Percentiles rank a stretch among this genome's conserved stretches.
These are phyloP conservation scores for Wallacemonas sp. DNA, from an alignment of 208 protist genomes.

Conservation along the genomic window DNA sequence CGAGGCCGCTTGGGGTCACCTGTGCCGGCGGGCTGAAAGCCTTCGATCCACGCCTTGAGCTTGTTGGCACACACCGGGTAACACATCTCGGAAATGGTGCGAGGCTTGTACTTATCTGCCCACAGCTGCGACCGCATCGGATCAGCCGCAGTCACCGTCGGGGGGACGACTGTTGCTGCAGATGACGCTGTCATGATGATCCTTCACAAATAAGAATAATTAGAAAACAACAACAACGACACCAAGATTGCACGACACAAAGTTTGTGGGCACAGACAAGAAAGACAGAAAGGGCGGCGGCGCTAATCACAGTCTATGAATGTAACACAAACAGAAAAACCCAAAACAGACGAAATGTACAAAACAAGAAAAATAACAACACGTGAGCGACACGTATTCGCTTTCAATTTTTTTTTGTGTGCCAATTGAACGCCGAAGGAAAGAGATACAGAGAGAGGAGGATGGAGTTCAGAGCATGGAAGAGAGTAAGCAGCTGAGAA, in stretches of 20 bases:
- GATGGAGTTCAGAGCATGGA: too few relatives aligned
- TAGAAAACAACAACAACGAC: too few relatives aligned
- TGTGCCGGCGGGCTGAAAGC: conserved; percentile 74
- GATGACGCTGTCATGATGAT: neutral
- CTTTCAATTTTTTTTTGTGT: too few relatives aligned
- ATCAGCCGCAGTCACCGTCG: neutral
- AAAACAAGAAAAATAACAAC: too few relatives aligned
- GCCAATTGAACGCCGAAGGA: too few relatives aligned
- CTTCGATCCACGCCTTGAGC: conserved; percentile 90
- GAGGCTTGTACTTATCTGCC: conserved; percentile 98
- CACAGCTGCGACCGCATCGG: conserved; percentile 73
- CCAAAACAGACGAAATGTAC: too few relatives aligned
- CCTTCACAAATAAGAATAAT: too few relatives aligned
- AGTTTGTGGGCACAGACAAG: neutral
- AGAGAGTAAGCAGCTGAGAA: too few relatives aligned
- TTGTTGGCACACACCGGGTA: conserved; percentile 87
- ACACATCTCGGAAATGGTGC: conserved; percentile 86
- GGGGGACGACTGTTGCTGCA: too few relatives aligned
- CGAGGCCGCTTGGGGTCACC: conserved; percentile 57
- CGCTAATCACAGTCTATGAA: neutral
- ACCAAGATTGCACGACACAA: too few relatives aligned
- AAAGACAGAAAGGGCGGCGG: neutral
- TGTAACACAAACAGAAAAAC: conserved; percentile 15
- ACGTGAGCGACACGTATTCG: too few relatives aligned
- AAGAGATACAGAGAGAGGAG: too few relatives aligned